phyloP scores from a whole-genome alignment of 2,329 filamentous ascomycete species.

The Paecilomyces formosus region DNA sequence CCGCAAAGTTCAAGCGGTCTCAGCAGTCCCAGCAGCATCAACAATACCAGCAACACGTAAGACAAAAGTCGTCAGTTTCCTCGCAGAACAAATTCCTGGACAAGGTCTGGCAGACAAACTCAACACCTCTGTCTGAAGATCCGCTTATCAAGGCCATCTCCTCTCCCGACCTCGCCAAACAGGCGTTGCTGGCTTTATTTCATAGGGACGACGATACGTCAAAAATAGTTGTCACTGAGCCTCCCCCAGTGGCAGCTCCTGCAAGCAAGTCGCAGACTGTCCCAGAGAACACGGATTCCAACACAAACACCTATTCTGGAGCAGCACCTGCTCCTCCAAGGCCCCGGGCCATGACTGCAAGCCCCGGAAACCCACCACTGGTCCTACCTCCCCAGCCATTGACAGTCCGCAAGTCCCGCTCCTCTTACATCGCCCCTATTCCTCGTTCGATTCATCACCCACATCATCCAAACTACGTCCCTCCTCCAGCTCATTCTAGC shows the following conservation, averaged over 20 bases:
- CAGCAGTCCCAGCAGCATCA: too few species aligned
- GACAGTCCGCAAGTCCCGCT: slow-evolving; percentile 19
- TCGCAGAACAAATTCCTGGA: slow-evolving; percentile 26
- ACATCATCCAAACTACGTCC: slow-evolving; percentile 17
- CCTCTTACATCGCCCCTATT: slow-evolving; percentile 9
- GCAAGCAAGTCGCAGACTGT: neutral
- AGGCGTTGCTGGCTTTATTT: neutral
- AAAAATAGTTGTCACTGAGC: neutral
- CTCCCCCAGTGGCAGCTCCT: neutral
- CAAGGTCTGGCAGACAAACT: slow-evolving; percentile 18
- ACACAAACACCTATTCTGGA: neutral
- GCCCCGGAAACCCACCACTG: slow-evolving; percentile 28
- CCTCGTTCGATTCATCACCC: slow-evolving; percentile 17
- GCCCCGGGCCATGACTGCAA: slow-evolving; percentile 21
- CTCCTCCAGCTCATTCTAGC: slow-evolving; percentile 9
- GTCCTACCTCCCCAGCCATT: slow-evolving; percentile 19
- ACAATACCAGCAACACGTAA: slow-evolving; percentile 17
- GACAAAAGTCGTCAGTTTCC: slow-evolving; percentile 27
- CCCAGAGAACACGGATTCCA: neutral
- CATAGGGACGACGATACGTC: neutral
- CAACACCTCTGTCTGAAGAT: slow-evolving; percentile 25
- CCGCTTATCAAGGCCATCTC: slow-evolving; percentile 29
- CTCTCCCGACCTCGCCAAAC: slow-evolving; percentile 3
- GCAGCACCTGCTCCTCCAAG: neutral
- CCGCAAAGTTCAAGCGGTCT: slow-evolving; percentile 5